Evolutionary conservation across 805 yeast species (phyloP).

Genomic region (Metschnikowia lochheadii): DNA sequence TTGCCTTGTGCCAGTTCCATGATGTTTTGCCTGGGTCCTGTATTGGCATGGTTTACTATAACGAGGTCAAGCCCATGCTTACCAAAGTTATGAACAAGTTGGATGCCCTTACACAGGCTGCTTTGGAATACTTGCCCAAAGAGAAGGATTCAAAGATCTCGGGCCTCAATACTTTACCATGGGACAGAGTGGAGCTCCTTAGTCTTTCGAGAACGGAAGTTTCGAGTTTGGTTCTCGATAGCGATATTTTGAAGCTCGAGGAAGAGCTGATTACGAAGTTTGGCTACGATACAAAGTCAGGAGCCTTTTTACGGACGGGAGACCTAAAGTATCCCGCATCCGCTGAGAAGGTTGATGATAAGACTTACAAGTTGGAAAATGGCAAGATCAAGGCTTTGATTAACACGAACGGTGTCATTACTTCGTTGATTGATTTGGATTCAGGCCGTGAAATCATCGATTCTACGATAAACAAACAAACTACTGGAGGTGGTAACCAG

Average conservation of each 20-base stretch:
- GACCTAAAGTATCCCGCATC: slow-evolving; percentile 44
- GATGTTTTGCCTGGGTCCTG: slow-evolving; percentile 98
- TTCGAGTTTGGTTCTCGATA: slow-evolving; percentile 3
- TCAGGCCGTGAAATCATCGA: slow-evolving; percentile 65
- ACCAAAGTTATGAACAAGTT: slow-evolving; percentile 51
- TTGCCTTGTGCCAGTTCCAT: slow-evolving; percentile 89
- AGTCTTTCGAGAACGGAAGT: slow-evolving; percentile 24
- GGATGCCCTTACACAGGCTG: slow-evolving; percentile 47
- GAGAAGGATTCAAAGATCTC: not conserved
- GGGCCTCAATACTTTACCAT: slow-evolving; percentile 56
- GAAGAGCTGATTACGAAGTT: slow-evolving; percentile 8
- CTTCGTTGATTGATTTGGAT: slow-evolving; percentile 58
- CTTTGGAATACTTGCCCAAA: slow-evolving; percentile 28
- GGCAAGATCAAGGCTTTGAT: slow-evolving; percentile 56
- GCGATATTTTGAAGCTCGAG: slow-evolving; percentile 6
- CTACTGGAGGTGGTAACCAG: slow-evolving; percentile 67
- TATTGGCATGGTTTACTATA: slow-evolving; percentile 83
- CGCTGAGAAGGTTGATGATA: slow-evolving; percentile 38
- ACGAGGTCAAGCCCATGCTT: slow-evolving; percentile 79
- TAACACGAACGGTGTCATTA: slow-evolving; percentile 48
- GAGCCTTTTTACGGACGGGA: slow-evolving; percentile 10
- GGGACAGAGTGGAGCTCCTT: slow-evolving; percentile 53
- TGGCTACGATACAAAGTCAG: slow-evolving; percentile 14
- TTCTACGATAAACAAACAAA: slow-evolving; percentile 47
- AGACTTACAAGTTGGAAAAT: slow-evolving; percentile 53